These are phyloP conservation scores for Dioscorea cayenensis DNA, from an alignment of 116 monocot species.

Conservation along the genomic window DNA sequence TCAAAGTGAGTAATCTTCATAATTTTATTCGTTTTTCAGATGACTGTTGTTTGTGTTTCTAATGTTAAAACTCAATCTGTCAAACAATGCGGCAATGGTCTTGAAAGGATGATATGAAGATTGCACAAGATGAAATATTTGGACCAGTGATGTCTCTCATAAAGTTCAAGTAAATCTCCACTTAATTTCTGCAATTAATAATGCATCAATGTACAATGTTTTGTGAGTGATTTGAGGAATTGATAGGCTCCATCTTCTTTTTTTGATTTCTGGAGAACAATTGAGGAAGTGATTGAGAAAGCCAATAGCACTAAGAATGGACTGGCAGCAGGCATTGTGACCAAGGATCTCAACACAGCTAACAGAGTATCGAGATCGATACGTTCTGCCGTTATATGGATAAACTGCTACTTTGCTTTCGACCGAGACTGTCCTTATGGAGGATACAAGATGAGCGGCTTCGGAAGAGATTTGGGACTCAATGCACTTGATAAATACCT, in stretches of 20 bases:
- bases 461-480: constrained; percentile 3
- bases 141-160: constrained; percentile 8
- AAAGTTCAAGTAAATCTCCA: constrained; percentile 6
- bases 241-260: not conserved
- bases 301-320: constrained; percentile 28
- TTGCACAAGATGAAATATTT: constrained; percentile 5
- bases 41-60: not conserved
- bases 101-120: constrained; percentile 6
- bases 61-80: not conserved
- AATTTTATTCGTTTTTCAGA: not conserved
- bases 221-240: not conserved
- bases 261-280: constrained; percentile 11
- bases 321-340: constrained; percentile 23
- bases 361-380: constrained; percentile 14
- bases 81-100: too few species aligned
- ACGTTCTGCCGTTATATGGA: constrained; percentile 4
- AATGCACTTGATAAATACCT: constrained; percentile 10
- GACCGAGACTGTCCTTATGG: constrained; percentile 4
- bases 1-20: constrained; percentile 24
- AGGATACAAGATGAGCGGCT: constrained; percentile 14
- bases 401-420: constrained; percentile 11
- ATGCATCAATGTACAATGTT: not conserved
- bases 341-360: constrained; percentile 13
- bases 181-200: not conserved
- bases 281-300: constrained; percentile 30